phyloP scores from a whole-genome alignment of 352 stramenopile species.

The Phytophthora macrochlamydospora region DNA sequence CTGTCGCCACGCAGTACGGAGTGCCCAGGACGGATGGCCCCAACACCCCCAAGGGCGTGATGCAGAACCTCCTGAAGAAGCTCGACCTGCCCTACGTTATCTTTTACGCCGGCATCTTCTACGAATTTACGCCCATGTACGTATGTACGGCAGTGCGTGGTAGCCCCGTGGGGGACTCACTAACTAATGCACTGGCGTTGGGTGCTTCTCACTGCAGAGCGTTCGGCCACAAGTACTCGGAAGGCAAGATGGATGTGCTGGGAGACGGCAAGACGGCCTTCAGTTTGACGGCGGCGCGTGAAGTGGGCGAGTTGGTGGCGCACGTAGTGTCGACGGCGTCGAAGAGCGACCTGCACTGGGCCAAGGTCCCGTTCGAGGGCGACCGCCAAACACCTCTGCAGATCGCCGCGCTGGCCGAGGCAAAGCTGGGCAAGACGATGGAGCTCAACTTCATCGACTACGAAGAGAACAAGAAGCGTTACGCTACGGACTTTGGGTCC shows the following conservation, averaged over 20 bases:
- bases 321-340: constrained; percentile 1
- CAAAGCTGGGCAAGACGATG: constrained; percentile 20
- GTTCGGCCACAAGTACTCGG: neutral
- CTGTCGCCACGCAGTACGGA: neutral
- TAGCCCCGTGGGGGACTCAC: too few species aligned
- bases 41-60: constrained; percentile 3
- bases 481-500: constrained; percentile 6
- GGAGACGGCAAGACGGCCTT: constrained; percentile 5
- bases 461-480: constrained; percentile 15
- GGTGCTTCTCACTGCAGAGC: neutral
- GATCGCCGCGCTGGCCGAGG: constrained; percentile 6
- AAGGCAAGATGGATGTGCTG: constrained; percentile 2
- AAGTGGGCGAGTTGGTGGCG: constrained; percentile 10
- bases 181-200: too few species aligned
- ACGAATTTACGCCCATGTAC: neutral
- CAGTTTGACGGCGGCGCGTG: neutral
- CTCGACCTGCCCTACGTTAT: constrained; percentile 12
- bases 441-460: constrained; percentile 12
- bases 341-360: constrained; percentile 9
- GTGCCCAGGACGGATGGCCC: constrained; percentile 9
- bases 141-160: too few species aligned
- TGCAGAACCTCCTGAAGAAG: constrained; percentile 13
- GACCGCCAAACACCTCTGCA: constrained; percentile 8
- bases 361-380: constrained; percentile 10
- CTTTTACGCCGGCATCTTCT: constrained; percentile 17